Percentiles rank a stretch among this genome's conserved stretches.
Conservation (phyloP, 176 grass and related monocot genomes). For the Dactylis glomerata region DNA sequence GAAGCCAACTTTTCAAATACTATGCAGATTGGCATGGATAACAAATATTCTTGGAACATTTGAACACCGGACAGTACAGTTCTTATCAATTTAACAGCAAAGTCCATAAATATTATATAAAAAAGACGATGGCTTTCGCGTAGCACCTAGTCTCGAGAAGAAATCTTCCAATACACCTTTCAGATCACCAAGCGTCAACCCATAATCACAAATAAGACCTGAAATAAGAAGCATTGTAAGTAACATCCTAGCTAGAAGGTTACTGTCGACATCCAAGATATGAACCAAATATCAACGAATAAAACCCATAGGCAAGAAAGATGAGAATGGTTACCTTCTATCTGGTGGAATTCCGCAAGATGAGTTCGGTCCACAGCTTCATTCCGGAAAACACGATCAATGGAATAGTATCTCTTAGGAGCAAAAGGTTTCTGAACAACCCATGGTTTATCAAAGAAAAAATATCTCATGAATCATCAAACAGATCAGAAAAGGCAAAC, state of each 20-base stretch:
- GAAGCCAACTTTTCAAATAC: neutral
- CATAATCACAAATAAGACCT: conserved; percentile 95
- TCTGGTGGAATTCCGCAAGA: conserved; percentile 98
- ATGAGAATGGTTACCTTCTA: conserved; percentile 60
- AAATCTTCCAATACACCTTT: conserved; percentile 97
- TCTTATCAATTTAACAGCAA: conserved; percentile 11
- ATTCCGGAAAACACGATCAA: conserved; percentile 93
- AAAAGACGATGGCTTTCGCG: neutral
- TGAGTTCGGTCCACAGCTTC: conserved; percentile 96
- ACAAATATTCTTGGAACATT: neutral
- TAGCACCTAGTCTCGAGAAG: conserved; percentile 77
- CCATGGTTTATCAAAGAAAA: conserved; percentile 12
- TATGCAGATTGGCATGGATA: neutral
- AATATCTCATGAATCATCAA: neutral
- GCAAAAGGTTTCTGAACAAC: conserved; percentile 65
- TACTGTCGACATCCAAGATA: neutral
- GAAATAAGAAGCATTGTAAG: conserved; percentile 28
- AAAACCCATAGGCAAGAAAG: conserved; percentile 3
- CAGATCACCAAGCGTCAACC: conserved; percentile 87
- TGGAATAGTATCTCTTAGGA: conserved; percentile 93
- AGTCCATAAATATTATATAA: conserved; percentile 8
- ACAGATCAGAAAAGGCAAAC: conserved; percentile 1
- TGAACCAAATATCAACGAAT: neutral
- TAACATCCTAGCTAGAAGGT: neutral
- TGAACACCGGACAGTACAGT: neutral